These are phyloP conservation scores for Zizania palustris DNA, from an alignment of 202 grass and related monocot genomes.

Conservation along the genomic window DNA sequence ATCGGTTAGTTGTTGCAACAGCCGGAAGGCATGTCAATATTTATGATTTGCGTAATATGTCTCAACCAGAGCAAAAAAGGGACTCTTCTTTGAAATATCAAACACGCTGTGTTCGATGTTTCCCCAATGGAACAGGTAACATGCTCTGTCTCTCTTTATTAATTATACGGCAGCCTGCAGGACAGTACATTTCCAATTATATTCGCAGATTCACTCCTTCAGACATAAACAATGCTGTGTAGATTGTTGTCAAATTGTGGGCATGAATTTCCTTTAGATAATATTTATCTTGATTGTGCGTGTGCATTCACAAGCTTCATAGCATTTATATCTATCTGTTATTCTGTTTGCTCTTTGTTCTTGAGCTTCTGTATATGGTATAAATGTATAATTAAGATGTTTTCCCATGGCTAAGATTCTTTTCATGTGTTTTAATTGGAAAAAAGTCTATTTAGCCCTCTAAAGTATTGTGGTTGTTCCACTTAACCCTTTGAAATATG, in stretches of 20 bases:
- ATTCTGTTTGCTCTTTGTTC: conserved; percentile 32
- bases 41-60: conserved; percentile 98
- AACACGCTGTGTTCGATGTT: conserved; percentile 96
- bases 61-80: conserved; percentile 87
- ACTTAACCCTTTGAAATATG: too few species aligned
- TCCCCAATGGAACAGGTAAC: conserved; percentile 91
- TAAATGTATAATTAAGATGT: not conserved
- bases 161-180: conserved; percentile 8
- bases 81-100: conserved; percentile 98
- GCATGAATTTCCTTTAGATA: not conserved
- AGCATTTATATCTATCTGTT: not conserved
- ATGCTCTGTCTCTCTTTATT: conserved; percentile 29
- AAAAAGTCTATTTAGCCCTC: too few species aligned
- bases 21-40: conserved; percentile 97
- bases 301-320: not conserved
- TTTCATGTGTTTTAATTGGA: not conserved
- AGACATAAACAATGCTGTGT: not conserved
- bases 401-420: not conserved
- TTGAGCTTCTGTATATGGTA: not conserved
- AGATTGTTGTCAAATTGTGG: not conserved
- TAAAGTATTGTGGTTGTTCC: too few species aligned
- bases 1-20: conserved; percentile 88
- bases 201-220: not conserved
- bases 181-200: not conserved
- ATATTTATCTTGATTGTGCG: not conserved